Base-by-base conservation (phyloP, 495 filamentous ascomycete genomes). In the Pyronema domesticum region DNA sequence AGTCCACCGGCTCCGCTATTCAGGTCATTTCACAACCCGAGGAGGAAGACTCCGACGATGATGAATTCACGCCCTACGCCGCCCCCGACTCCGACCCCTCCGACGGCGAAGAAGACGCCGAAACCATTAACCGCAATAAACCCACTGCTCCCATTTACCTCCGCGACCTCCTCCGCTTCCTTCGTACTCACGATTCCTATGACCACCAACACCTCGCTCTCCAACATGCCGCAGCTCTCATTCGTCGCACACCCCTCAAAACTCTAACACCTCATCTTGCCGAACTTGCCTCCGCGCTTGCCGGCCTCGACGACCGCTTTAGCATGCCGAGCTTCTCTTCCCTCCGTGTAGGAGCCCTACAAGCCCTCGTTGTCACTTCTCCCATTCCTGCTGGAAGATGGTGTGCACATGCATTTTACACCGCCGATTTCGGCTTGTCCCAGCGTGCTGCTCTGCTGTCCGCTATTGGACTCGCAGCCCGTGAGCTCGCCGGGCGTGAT, bases 71-170 rank as follows among this genome's bases (percentile, higher is more conserved):
- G 9, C 80, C 85, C 3, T 96, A 95, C 64, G 80, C 76, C 33
- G 95, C 95, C 63, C 88, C 89, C 0, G 91, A 94, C 65, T 89
- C 84, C n/a, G 93, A 99, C 61, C 73, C 76, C 2, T 83, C 87
- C 55, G 93, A 96, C 67, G 84, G 30, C 37, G 87, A 94, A 53
- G 89, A 95, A 23, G 93, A 99, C 63, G 80, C 93, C 11, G 94
- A 86, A 0, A 68, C 93, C 36, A 73, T 96, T 40, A 78, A 81
- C 50, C 77, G 89, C 37, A 77, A 85, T 65, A 94, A 88, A 58
- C 82, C 84, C 39, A 82, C 77, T 43, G 78, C 89, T 9, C 93
- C 89, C 23, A 87, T 95, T 3, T 98, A 98, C 57, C 84, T 95
- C 59, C 80, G 87, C 46, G 86, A 95, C 59, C 72, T 99, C 39